Base-by-base conservation (phyloP, 2,329 filamentous ascomycete genomes). In the Colletotrichum tropicicola region DNA sequence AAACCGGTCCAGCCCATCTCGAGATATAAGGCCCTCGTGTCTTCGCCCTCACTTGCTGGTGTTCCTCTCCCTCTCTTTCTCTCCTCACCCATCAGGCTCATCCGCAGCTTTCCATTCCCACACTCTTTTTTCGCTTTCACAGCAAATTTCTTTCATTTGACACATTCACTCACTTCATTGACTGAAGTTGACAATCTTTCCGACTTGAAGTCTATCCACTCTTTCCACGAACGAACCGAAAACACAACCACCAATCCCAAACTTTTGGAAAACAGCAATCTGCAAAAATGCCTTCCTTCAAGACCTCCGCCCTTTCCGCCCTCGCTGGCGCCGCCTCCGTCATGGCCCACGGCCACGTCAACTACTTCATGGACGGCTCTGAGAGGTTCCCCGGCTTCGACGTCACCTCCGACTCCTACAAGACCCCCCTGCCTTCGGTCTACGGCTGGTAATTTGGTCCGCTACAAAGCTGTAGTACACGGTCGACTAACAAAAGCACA, bases 271-370 rank as follows among this genome's bases (percentile, higher is more conserved):
- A 59, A 32, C 23, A 15, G 51, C 23, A 15, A 53, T 41, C 48
- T 17, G 51, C 30, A 39, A 70, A 67, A 58, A 72, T 72, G 70
- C 65, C 70, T 69, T 69, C 68, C 37, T 64, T 59, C 68, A 69
- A 64, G 56, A 58, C 57, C 51, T 59, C 63, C 59, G 28, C 68
- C 8, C 65, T 69, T 55, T 59, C 69, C 65, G 66, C 67, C 59
- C 44, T 70, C 10, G 58, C 63, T 39, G 53, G 75, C 43, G 73
- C 72, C 35, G 62, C 65, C 17, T 68, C 72, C 15, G 74, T 69
- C 59, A 68, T 68, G 28, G 74, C 69, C 37, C 74, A 76, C 68
- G 74, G 74, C 41, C 73, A 76, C 65, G 75, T 77, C 53, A 67
- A 62, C 28, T 65, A 70, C 37, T 72, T 75, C 54, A 67, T 70